Base-by-base conservation (phyloP, 768 basidiomycete species). In the Rhodotorula taiwanensis region DNA sequence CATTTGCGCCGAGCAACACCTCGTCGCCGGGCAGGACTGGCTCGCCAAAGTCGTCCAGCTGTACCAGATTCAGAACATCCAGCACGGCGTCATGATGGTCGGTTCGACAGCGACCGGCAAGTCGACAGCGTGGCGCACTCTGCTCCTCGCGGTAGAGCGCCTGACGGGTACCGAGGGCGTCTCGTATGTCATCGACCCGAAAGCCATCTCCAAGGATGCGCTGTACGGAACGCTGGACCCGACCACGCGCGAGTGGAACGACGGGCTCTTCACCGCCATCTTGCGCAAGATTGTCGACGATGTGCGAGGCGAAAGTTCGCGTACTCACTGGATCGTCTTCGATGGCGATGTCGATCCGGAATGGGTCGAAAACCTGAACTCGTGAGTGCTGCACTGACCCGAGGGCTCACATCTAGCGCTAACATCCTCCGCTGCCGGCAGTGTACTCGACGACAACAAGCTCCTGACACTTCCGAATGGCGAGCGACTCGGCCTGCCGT, bases 31-130 rank as follows among this genome's bases (percentile, higher is more conserved):
- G 25, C 88, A 93, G 50, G 82, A 83, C 39, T 99, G 95, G 94
- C 81, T 92, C 55, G 82, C 85, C 71, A 99, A 99, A 79, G 94
- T 97, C 61, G 81, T 99, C 20, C 95, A 99, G 74, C 82, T 99
- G 8, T 98, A 97, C 76, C 95, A 98, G 76, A 98, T 99, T 62
- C 95, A 99, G 78, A 97, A 92, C 79, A 99, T 98, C 67, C 94
- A 98, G 71, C 95, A 99, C 76, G 95, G 95, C 77, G 80, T 99
- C 45, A 98, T 99, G 95, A 95, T 99, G 91, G 95, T 99, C 33
- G 94, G 95, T 1, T 86, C 95, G 2, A 97, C 95, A 16, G 95
- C 94, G 31, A 91, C 83, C 52, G 95, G 95, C 34, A 99, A 99
- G 78, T 94, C 88, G 3, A 88, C 92, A 69, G 93, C 95, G 1